These are phyloP conservation scores for Verticillium albo-atrum DNA, from an alignment of 2,329 filamentous ascomycete species.

Conservation along the genomic window DNA sequence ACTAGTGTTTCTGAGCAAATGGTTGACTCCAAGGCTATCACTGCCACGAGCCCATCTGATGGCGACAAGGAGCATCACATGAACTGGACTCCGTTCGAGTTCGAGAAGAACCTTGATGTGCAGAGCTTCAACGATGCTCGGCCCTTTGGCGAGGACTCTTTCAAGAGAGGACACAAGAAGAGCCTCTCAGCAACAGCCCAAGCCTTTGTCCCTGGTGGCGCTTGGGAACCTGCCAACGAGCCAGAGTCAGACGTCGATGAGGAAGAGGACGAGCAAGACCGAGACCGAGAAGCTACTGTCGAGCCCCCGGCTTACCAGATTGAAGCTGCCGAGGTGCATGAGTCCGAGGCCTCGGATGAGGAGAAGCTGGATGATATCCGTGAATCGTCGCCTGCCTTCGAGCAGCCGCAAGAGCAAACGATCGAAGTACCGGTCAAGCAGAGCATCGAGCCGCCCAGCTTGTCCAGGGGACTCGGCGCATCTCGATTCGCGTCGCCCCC, in stretches of 20 bases:
- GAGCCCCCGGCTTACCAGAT: conserved; percentile 4
- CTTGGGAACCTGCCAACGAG: conserved; percentile 4
- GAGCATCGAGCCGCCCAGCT: conserved; percentile 1
- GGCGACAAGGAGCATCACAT: conserved; percentile 42
- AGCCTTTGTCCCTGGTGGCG: conserved; percentile 56
- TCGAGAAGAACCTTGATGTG: conserved; percentile 43
- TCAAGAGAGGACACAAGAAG: conserved; percentile 41
- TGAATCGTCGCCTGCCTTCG: neutral
- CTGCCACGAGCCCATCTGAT: conserved; percentile 46
- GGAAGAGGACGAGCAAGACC: conserved; percentile 14
- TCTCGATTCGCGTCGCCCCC: conserved; percentile 45
- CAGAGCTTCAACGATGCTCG: conserved; percentile 48
- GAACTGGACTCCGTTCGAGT: conserved; percentile 59
- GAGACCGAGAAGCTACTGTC: conserved; percentile 11
- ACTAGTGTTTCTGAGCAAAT: conserved; percentile 44
- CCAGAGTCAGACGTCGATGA: conserved; percentile 13
- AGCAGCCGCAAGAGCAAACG: neutral
- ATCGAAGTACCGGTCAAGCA: neutral
- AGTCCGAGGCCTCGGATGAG: neutral
- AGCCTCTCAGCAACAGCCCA: conserved; percentile 68
- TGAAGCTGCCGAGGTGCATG: neutral
- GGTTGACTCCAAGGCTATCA: conserved; percentile 46
- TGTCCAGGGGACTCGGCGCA: conserved; percentile 35
- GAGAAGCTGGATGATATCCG: neutral
- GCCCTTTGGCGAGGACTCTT: conserved; percentile 40